These are phyloP conservation scores for Solanum pimpinellifolium DNA, from an alignment of 257 asterid species.

Conservation along the genomic window DNA sequence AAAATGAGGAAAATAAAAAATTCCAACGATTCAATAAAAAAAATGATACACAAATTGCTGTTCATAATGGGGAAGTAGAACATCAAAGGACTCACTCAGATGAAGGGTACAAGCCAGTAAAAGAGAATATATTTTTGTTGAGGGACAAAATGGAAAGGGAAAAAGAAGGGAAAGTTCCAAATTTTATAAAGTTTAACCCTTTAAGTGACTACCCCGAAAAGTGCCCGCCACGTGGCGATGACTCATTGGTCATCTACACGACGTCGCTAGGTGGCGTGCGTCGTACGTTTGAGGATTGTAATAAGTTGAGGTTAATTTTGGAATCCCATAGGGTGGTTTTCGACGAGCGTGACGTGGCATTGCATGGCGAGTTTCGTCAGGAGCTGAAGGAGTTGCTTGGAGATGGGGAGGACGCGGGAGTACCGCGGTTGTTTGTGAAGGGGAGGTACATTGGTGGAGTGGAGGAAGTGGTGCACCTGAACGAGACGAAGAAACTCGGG, in stretches of 20 bases:
- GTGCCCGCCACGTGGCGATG: slow-evolving; percentile 71
- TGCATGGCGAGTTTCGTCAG: slow-evolving; percentile 49
- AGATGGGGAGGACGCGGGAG: slow-evolving; percentile 34
- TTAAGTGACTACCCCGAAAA: slow-evolving; percentile 54
- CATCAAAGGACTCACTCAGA: not conserved
- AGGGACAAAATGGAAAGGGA: slow-evolving; percentile 51
- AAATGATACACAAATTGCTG: not conserved
- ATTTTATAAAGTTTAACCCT: slow-evolving; percentile 41
- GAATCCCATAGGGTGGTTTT: slow-evolving; percentile 66
- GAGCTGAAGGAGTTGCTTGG: slow-evolving; percentile 57
- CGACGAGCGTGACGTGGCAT: slow-evolving; percentile 79
- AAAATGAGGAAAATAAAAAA: not conserved
- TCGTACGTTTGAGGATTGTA: slow-evolving; percentile 75
- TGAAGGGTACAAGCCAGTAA: slow-evolving; percentile 37
- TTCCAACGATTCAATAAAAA: not conserved
- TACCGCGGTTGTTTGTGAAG: slow-evolving; percentile 82
- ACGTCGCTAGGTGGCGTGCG: slow-evolving; percentile 88
- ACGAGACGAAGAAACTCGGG: slow-evolving; percentile 58
- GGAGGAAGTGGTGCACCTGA: slow-evolving; percentile 62
- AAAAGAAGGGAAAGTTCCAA: slow-evolving; percentile 45
- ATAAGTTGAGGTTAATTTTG: slow-evolving; percentile 44
- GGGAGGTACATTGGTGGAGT: slow-evolving; percentile 84
- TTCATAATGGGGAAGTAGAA: not conserved
- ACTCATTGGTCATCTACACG: slow-evolving; percentile 73
- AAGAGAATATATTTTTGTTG: slow-evolving; percentile 65